Conservation (phyloP, 257 asterid species). For the Orobanche coerulescens region DNA sequence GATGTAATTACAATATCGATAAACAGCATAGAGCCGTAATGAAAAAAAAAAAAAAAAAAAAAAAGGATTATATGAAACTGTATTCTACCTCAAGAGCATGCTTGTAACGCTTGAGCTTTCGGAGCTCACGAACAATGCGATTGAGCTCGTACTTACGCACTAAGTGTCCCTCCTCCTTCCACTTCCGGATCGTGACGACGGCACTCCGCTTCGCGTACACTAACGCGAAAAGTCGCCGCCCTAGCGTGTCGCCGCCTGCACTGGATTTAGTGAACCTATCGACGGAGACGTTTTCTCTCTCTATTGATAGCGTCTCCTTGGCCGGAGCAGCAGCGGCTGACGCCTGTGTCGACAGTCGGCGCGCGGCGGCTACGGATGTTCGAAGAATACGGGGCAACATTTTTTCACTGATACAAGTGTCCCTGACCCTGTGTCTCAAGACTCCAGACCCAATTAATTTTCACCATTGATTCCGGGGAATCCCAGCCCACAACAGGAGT, state of each 20-base stretch:
- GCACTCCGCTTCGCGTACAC: conserved; percentile 74
- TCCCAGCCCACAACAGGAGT: conserved; percentile 20
- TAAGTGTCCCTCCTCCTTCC: conserved; percentile 79
- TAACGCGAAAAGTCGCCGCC: conserved; percentile 60
- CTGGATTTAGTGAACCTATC: conserved; percentile 6
- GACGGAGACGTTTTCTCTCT: conserved; percentile 5
- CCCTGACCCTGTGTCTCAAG: too few species aligned
- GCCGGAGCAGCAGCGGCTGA: conserved; percentile 26
- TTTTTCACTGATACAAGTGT: not conserved
- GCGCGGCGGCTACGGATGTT: conserved; percentile 52
- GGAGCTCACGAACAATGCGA: conserved; percentile 83
- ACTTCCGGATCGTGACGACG: conserved; percentile 54
- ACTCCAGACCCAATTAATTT: not conserved
- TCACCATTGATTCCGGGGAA: not conserved
- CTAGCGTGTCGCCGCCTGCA: conserved; percentile 54
- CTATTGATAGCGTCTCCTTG: conserved; percentile 18
- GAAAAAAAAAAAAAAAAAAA: too few species aligned
- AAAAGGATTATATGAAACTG: not conserved
- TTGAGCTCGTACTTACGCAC: conserved; percentile 76
- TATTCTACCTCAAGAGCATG: conserved; percentile 87
- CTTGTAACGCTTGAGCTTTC: conserved; percentile 64
- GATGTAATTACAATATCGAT: not conserved
- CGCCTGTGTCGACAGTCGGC: conserved; percentile 46
- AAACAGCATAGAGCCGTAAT: not conserved
- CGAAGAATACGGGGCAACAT: conserved; percentile 35